phyloP scores from a whole-genome alignment of 192 early-diverging fungal genomes.

The Physocladia obscura region DNA sequence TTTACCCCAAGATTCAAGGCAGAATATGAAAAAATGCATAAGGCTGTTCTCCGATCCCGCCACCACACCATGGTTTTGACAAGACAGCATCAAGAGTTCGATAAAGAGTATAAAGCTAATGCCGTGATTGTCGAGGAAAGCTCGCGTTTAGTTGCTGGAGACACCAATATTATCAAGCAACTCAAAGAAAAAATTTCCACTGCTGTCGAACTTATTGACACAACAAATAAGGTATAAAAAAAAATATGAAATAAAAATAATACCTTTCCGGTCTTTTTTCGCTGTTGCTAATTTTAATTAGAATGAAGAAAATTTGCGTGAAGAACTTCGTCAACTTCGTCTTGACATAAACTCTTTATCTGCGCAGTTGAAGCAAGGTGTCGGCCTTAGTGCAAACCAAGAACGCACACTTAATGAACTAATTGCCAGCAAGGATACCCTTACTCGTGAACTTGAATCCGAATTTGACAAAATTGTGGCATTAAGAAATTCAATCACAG shows the following conservation, averaged over 20 bases:
- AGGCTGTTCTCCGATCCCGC: slow-evolving; percentile 39
- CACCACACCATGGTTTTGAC: slow-evolving; percentile 42
- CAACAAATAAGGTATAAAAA: slow-evolving; percentile 31
- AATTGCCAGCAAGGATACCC: slow-evolving; percentile 53
- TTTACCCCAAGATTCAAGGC: slow-evolving; percentile 31
- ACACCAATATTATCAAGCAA: slow-evolving; percentile 45
- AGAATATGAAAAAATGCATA: slow-evolving; percentile 58
- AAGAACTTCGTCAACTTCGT: slow-evolving; percentile 52
- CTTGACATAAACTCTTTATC: slow-evolving; percentile 50
- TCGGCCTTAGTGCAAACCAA: slow-evolving; percentile 55
- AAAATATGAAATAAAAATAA: neutral
- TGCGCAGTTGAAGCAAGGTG: slow-evolving; percentile 57
- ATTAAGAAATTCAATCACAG: slow-evolving; percentile 45
- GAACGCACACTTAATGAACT: slow-evolving; percentile 59
- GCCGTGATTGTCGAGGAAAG: slow-evolving; percentile 28
- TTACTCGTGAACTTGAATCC: slow-evolving; percentile 53
- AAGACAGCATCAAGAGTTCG: slow-evolving; percentile 33
- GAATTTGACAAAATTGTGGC: slow-evolving; percentile 60
- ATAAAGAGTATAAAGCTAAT: slow-evolving; percentile 43
- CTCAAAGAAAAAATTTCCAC: slow-evolving; percentile 49
- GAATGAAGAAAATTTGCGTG: slow-evolving; percentile 51
- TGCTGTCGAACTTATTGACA: slow-evolving; percentile 47
- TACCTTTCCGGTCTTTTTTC: neutral
- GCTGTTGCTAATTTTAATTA: neutral
- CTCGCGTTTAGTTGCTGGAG: slow-evolving; percentile 32